Percentiles rank a stretch among this genome's conserved stretches.
Evolutionary conservation across 2,329 filamentous ascomycete genomes (phyloP).

Genomic region (Epichloe gansuensis): DNA sequence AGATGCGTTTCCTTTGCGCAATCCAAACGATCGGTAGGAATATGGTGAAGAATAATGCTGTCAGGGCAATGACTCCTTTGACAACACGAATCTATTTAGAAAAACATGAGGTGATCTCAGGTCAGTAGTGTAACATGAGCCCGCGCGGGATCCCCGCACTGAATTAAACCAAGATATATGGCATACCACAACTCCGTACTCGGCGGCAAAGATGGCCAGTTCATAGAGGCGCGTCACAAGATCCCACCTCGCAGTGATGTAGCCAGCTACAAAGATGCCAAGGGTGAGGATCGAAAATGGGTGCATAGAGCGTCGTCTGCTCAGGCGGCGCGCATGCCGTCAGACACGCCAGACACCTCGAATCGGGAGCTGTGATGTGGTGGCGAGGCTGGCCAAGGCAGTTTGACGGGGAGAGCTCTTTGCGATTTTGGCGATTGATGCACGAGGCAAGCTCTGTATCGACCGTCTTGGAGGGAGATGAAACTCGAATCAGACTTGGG

Average conservation of each 20-base stretch:
- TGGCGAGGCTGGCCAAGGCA: constrained; percentile 1
- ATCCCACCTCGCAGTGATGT: constrained; percentile 98
- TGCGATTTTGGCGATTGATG: neutral
- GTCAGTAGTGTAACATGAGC: neutral
- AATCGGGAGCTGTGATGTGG: neutral
- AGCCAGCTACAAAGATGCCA: constrained; percentile 98
- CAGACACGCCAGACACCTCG: constrained; percentile 4
- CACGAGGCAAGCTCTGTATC: neutral
- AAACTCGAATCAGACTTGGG: neutral
- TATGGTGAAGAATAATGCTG: constrained; percentile 72
- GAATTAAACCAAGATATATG: neutral
- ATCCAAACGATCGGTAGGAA: constrained; percentile 76
- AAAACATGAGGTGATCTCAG: neutral
- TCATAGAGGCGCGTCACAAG: constrained; percentile 95
- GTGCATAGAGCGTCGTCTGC: constrained; percentile 64
- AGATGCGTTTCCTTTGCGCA: constrained; percentile 66
- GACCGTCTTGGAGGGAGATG: neutral
- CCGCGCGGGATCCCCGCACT: neutral
- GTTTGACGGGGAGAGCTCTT: neutral
- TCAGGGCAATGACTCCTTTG: constrained; percentile 74
- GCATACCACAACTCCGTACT: constrained; percentile 86
- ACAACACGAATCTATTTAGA: constrained; percentile 59
- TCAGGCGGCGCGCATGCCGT: constrained; percentile 33
- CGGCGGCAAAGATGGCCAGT: constrained; percentile 92
- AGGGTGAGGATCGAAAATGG: constrained; percentile 91